phyloP scores from a whole-genome alignment of 2,329 filamentous ascomycete genomes.

The Helminthosporium solani region DNA sequence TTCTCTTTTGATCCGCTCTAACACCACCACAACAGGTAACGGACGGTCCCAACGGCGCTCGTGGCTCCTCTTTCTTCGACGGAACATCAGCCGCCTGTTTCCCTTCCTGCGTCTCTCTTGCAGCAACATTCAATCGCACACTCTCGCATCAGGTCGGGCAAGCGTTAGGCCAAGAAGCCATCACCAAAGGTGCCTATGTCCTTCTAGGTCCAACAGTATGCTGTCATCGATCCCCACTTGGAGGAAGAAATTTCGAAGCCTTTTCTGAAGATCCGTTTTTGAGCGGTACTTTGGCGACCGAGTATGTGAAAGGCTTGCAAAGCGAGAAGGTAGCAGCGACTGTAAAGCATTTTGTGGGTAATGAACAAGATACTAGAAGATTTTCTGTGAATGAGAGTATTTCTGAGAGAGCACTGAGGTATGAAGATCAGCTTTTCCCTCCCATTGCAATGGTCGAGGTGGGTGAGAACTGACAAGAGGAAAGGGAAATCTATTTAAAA shows the following conservation, averaged over 20 bases:
- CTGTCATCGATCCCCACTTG: constrained; percentile 8
- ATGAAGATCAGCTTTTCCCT: too few species aligned
- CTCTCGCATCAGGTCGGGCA: constrained; percentile 26
- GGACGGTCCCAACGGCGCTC: constrained; percentile 67
- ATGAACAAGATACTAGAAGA: constrained; percentile 65
- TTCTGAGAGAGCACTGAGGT: constrained; percentile 56
- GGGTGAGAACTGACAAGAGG: constrained; percentile 55
- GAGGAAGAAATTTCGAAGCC: constrained; percentile 13
- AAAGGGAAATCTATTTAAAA: constrained; percentile 58
- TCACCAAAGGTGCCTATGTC: constrained; percentile 19
- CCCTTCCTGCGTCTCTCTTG: constrained; percentile 69
- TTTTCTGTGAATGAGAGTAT: constrained; percentile 61
- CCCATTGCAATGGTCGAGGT: too few species aligned
- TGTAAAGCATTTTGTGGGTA: constrained; percentile 66
- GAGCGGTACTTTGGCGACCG: constrained; percentile 5
- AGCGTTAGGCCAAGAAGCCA: constrained; percentile 26
- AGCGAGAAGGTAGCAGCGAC: constrained; percentile 23
- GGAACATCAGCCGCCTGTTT: constrained; percentile 68
- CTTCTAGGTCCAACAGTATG: constrained; percentile 30
- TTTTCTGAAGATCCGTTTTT: constrained; percentile 12
- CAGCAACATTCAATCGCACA: constrained; percentile 28
- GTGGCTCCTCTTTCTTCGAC: constrained; percentile 62
- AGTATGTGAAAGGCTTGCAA: constrained; percentile 48
- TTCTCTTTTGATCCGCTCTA: background rate
- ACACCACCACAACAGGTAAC: constrained; percentile 46